Percentiles rank a stretch among this genome's conserved stretches.
These are phyloP conservation scores for Blastobotrys parvus DNA, from an alignment of 805 yeast species.

Conservation along the genomic window DNA sequence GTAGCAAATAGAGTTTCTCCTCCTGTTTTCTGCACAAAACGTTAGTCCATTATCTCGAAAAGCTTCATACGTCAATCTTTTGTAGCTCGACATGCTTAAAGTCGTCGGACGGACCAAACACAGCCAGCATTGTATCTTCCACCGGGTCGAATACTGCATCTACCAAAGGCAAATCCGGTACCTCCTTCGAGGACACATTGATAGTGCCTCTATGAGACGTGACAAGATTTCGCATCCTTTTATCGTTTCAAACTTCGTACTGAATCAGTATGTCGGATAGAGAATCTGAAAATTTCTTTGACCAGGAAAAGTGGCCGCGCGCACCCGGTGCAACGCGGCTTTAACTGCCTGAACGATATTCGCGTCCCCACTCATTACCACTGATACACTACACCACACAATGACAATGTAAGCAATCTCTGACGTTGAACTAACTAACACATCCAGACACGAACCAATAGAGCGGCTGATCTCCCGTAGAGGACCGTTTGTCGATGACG, in stretches of 20 bases:
- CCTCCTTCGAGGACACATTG: conserved; percentile 44
- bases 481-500: conserved; percentile 12
- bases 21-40: conserved; percentile 44
- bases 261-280: too few species aligned
- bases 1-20: conserved; percentile 49
- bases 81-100: conserved; percentile 63
- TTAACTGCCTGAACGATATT: too few species aligned
- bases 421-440: background rate
- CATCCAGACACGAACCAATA: background rate
- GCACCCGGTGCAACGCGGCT: background rate
- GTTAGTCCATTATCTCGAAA: conserved; percentile 2
- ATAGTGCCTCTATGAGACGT: conserved; percentile 26
- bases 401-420: background rate
- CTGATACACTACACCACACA: too few species aligned
- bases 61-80: conserved; percentile 36
- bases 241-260: too few species aligned
- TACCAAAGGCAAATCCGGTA: conserved; percentile 53
- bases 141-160: conserved; percentile 57
- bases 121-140: conserved; percentile 63
- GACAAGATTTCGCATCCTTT: conserved; percentile 21
- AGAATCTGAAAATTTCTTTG: too few species aligned
- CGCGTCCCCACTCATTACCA: too few species aligned
- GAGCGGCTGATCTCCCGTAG: background rate
- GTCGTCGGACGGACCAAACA: conserved; percentile 46
- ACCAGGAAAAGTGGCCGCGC: background rate